Evolutionary conservation across 331 rosid genomes (phyloP), one percentile per base, ranked within the genome.

Genomic region (Cucumis variabilis): DNA sequence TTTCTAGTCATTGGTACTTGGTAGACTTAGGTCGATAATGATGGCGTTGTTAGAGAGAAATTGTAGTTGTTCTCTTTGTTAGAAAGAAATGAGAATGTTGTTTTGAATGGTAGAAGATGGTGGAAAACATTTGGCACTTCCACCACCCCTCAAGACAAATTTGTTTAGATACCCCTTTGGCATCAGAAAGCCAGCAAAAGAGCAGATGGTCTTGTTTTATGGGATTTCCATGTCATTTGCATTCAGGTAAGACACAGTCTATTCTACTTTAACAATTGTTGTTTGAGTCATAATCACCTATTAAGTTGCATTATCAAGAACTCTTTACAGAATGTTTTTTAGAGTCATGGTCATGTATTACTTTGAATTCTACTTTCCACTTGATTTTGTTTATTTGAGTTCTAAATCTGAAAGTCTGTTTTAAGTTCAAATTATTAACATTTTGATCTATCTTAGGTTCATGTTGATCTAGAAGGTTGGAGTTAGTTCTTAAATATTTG

Each of bases 141-240:
- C 30, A 14, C 33, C 88, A 28, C 25, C 11, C 23, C 13, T 11
- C 14, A 25, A 21, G 53, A 72, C 51, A 71, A 66, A 80, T 27
- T 68, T 24, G 76, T 88, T 15, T 70, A 96, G 98, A 91, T 93
- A 73, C 94, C 97, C 30, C 90, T 96, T 23, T 94, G 98, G 99
- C 89, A 91, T 88, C 99, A 96, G 87, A 95, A 92, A 90, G 94
- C 98, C 50, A 94, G 98, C 88, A 76, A 87, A 17, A 87, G 98
- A 88, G 98, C 95, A 10, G 98, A 93, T 85, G 98, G 98, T 83
- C 60, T 93, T 84, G 86, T 95, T 92, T 91, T 94, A 23, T 96
- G 99, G 99, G 99, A 96, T 90, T 95, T 95, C 87, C 98, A 94
- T 90, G 98, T 90, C 65, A 92, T 96, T 89, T 95, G 98, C 88